Conservation (phyloP, 208 protist species). For the Wallacemonas sp. region DNA sequence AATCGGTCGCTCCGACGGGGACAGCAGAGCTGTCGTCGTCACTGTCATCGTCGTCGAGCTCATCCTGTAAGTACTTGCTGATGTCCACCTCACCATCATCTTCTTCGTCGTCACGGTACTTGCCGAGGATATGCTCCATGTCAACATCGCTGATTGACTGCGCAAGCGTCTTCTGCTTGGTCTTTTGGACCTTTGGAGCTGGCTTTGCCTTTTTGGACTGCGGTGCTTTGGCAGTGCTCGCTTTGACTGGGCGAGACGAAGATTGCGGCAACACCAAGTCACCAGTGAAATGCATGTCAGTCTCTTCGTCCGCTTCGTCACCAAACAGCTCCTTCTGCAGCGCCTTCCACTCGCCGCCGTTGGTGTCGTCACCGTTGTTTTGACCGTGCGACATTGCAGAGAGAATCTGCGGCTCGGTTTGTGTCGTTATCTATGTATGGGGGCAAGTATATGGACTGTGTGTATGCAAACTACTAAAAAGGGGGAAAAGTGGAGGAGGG, state of each 20-base stretch:
- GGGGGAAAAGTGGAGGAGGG: neutral
- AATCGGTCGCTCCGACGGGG: constrained; percentile 10
- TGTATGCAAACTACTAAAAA: too few relatives aligned
- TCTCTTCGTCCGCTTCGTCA: constrained; percentile 41
- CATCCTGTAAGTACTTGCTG: constrained; percentile 46
- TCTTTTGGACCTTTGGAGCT: constrained; percentile 16
- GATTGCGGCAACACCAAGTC: constrained; percentile 27
- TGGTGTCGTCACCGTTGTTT: constrained; percentile 28
- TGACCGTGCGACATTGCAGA: constrained; percentile 12
- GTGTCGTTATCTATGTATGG: too few relatives aligned
- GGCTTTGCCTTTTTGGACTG: constrained; percentile 21
- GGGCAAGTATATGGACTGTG: too few relatives aligned
- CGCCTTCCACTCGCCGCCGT: constrained; percentile 64
- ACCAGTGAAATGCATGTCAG: constrained; percentile 15
- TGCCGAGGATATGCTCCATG: constrained; percentile 62
- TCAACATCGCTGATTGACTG: constrained; percentile 65
- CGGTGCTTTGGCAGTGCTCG: constrained; percentile 9
- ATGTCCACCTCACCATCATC: constrained; percentile 55
- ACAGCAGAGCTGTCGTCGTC: constrained; percentile 19
- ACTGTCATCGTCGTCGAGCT: constrained; percentile 36
- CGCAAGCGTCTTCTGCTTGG: constrained; percentile 71
- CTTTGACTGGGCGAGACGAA: constrained; percentile 33
- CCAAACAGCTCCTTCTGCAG: constrained; percentile 53
- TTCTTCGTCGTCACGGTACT: constrained; percentile 35
- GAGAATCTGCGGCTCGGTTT: neutral